Evolutionary conservation across 106 monocot species (phyloP).

Genomic region (Dendrobium huoshanense): DNA sequence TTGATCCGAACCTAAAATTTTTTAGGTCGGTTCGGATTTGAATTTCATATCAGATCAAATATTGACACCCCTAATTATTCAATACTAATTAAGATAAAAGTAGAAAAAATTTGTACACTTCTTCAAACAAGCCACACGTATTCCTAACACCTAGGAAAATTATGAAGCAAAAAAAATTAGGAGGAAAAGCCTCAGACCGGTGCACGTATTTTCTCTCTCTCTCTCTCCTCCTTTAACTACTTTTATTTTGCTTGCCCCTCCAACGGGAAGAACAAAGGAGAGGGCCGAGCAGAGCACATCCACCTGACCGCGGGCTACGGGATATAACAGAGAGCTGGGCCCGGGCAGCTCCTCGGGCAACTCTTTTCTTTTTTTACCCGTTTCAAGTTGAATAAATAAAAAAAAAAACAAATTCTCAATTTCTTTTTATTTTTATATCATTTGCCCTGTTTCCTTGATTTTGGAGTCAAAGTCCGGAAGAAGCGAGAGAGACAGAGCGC

Average conservation of each 20-base stretch:
- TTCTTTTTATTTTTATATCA: not conserved
- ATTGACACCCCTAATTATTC: too few species aligned
- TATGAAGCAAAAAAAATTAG: not conserved
- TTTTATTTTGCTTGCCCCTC: not conserved
- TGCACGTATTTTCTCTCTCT: not conserved
- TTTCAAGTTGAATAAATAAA: not conserved
- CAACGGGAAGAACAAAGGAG: not conserved
- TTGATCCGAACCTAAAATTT: too few species aligned
- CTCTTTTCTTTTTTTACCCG: not conserved
- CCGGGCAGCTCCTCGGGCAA: not conserved
- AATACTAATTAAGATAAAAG: too few species aligned
- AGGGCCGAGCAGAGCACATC: not conserved
- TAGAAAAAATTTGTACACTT: too few species aligned
- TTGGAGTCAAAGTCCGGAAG: conserved; percentile 4
- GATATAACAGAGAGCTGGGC: not conserved
- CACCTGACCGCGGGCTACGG: conserved; percentile 2
- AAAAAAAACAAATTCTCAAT: not conserved
- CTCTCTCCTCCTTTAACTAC: not conserved
- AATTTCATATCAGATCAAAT: too few species aligned
- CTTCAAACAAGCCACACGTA: too few species aligned
- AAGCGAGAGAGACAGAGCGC: not conserved
- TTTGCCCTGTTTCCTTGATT: conserved; percentile 3
- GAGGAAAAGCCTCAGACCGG: not conserved
- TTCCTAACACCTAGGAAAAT: not conserved
- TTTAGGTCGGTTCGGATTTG: too few species aligned